phyloP scores from a whole-genome alignment of 2,329 filamentous ascomycete species.

The Diaporthe sp. region DNA sequence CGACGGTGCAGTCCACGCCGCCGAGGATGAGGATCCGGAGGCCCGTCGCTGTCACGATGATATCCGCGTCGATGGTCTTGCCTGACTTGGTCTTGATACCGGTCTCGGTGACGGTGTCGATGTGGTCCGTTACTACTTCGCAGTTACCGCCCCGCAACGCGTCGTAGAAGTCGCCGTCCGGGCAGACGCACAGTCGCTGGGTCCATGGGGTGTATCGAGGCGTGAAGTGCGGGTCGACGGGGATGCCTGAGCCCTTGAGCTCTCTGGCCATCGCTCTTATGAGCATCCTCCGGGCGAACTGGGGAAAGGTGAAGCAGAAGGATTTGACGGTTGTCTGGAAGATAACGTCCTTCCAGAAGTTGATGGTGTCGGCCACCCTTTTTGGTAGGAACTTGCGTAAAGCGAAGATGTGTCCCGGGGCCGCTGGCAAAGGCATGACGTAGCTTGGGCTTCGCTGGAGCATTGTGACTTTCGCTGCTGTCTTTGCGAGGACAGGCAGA shows the following conservation, averaged over 20 bases:
- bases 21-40: constrained; percentile 72
- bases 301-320: constrained; percentile 69
- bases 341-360: constrained; percentile 65
- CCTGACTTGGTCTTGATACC: constrained; percentile 64
- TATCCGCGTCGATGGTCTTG: constrained; percentile 70
- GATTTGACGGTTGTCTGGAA: constrained; percentile 61
- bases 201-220: constrained; percentile 78
- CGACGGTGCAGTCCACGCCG: constrained; percentile 65
- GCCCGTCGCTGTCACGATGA: constrained; percentile 79
- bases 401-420: constrained; percentile 55
- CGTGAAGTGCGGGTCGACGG: constrained; percentile 74
- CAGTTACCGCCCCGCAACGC: constrained; percentile 61
- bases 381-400: constrained; percentile 62
- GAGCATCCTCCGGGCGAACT: constrained; percentile 62
- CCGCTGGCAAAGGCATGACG: constrained; percentile 64
- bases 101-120: constrained; percentile 63
- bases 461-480: constrained; percentile 79
- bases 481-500: constrained; percentile 76
- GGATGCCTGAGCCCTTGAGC: constrained; percentile 65
- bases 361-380: constrained; percentile 60
- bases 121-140: constrained; percentile 65
- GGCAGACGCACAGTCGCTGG: constrained; percentile 80
- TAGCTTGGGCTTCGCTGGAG: constrained; percentile 85
- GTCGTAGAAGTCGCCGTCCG: constrained; percentile 69
- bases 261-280: constrained; percentile 58